phyloP scores from a whole-genome alignment of 176 grass and related monocot genomes.

The Otatea glauca region DNA sequence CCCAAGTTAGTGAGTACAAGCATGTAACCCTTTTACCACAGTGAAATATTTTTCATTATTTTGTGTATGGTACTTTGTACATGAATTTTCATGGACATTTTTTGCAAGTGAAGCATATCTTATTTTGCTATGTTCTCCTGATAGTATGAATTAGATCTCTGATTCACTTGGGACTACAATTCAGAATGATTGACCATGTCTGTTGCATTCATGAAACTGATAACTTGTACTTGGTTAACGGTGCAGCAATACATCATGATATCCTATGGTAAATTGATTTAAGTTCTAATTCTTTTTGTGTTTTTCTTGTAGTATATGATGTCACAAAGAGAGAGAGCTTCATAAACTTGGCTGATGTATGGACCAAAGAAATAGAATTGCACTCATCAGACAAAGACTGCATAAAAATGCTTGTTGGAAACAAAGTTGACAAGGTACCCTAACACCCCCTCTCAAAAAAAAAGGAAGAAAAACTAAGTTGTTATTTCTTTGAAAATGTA shows the following conservation, averaged over 20 bases:
- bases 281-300: constrained; percentile 38
- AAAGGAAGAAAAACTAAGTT: too few relatives aligned
- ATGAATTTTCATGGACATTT: not conserved
- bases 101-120: constrained; percentile 11
- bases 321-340: constrained; percentile 90
- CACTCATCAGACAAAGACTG: constrained; percentile 83
- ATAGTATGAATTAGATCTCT: constrained; percentile 25
- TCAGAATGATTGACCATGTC: constrained; percentile 21
- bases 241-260: not conserved
- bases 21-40: constrained; percentile 1
- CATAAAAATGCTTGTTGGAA: constrained; percentile 93
- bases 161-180: constrained; percentile 4
- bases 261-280: constrained; percentile 15
- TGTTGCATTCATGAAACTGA: constrained; percentile 12
- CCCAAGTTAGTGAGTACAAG: not conserved
- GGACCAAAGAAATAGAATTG: constrained; percentile 89
- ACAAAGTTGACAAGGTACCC: constrained; percentile 97
- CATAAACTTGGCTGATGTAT: constrained; percentile 88
- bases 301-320: constrained; percentile 87
- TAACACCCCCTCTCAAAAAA: too few relatives aligned
- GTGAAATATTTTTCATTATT: not conserved
- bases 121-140: constrained; percentile 18
- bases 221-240: constrained; percentile 1
- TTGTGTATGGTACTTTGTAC: constrained; percentile 18
- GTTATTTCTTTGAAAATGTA: constrained; percentile 11